Percentiles rank a stretch among this genome's conserved stretches.
Evolutionary conservation across 805 yeast genomes (phyloP).

Genomic region (Saccharomyces mikatae): DNA sequence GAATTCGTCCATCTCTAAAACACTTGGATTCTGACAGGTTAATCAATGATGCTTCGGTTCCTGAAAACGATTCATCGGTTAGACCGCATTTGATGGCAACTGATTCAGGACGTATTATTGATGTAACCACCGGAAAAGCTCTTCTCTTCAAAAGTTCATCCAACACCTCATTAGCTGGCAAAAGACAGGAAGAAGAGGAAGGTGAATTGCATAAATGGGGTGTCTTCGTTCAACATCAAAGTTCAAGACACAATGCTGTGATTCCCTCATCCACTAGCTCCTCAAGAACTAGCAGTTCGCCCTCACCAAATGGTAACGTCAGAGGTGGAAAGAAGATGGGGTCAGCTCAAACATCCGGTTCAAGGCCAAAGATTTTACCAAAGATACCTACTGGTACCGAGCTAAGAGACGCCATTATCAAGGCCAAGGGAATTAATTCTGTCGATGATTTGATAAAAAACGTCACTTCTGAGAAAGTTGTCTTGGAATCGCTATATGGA

Average conservation of each 20-base stretch:
- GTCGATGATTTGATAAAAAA: slow-evolving; percentile 60
- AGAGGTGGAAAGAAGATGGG: neutral
- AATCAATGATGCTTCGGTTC: slow-evolving; percentile 1
- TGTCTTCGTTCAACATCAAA: slow-evolving; percentile 61
- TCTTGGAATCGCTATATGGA: slow-evolving; percentile 43
- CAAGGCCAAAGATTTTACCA: slow-evolving; percentile 21
- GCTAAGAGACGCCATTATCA: slow-evolving; percentile 47
- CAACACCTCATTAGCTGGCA: slow-evolving; percentile 56
- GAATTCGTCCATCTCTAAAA: slow-evolving; percentile 10
- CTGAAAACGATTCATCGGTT: slow-evolving; percentile 1
- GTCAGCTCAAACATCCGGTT: neutral
- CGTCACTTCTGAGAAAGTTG: slow-evolving; percentile 47
- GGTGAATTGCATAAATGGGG: slow-evolving; percentile 90
- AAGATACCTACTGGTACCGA: slow-evolving; percentile 42
- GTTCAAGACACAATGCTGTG: slow-evolving; percentile 13
- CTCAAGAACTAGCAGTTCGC: neutral
- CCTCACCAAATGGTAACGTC: neutral
- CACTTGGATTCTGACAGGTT: slow-evolving; percentile 17
- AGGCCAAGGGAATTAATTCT: slow-evolving; percentile 67
- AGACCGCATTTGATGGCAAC: slow-evolving; percentile 66
- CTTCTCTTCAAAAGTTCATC: slow-evolving; percentile 57
- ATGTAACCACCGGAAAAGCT: slow-evolving; percentile 64
- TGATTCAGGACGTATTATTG: slow-evolving; percentile 53
- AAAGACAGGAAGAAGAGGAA: slow-evolving; percentile 82
- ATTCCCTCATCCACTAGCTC: slow-evolving; percentile 18